Percentiles rank a stretch among this genome's conserved stretches.
These are phyloP conservation scores for Polytolypa hystricis DNA, from an alignment of 2,329 filamentous ascomycete species.

Conservation along the genomic window DNA sequence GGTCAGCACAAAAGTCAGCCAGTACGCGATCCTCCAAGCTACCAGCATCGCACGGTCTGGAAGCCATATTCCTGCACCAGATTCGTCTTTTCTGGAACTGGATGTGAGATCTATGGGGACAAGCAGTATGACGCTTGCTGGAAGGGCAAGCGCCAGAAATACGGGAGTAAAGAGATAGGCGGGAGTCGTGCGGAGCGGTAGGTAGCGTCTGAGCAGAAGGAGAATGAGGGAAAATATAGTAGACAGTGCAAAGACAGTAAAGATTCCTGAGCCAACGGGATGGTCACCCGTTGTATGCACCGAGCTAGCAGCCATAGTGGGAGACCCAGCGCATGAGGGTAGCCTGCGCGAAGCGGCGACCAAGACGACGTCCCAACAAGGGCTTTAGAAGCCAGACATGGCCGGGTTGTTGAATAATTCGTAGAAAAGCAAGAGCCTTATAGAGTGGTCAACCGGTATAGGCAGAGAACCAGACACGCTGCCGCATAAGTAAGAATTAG, in stretches of 20 bases:
- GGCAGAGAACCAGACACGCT: too few relatives aligned
- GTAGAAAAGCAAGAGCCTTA: too few relatives aligned
- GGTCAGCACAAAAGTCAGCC: conserved; percentile 89
- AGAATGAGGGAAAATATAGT: conserved; percentile 66
- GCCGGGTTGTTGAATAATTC: too few relatives aligned
- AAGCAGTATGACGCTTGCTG: conserved; percentile 78
- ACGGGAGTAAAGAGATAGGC: conserved; percentile 83
- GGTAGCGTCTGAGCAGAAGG: conserved; percentile 75
- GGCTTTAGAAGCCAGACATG: too few relatives aligned
- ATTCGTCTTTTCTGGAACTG: conserved; percentile 61
- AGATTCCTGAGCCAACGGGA: conserved; percentile 70
- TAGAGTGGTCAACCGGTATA: too few relatives aligned
- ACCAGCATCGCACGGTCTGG: conserved; percentile 67
- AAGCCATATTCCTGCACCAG: conserved; percentile 75
- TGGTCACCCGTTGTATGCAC: too few relatives aligned
- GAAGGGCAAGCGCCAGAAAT: conserved; percentile 90
- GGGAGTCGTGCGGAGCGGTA: conserved; percentile 81
- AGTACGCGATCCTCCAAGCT: conserved; percentile 91
- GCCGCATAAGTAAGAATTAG: too few relatives aligned
- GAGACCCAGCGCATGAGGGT: too few relatives aligned
- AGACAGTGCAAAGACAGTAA: conserved; percentile 61
- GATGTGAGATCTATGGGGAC: conserved; percentile 95
- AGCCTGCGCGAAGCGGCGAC: too few relatives aligned
- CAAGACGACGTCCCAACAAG: too few relatives aligned
- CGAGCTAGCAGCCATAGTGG: too few relatives aligned